phyloP scores from a whole-genome alignment of 2,329 filamentous ascomycete species.

The Epichloe aotearoae region DNA sequence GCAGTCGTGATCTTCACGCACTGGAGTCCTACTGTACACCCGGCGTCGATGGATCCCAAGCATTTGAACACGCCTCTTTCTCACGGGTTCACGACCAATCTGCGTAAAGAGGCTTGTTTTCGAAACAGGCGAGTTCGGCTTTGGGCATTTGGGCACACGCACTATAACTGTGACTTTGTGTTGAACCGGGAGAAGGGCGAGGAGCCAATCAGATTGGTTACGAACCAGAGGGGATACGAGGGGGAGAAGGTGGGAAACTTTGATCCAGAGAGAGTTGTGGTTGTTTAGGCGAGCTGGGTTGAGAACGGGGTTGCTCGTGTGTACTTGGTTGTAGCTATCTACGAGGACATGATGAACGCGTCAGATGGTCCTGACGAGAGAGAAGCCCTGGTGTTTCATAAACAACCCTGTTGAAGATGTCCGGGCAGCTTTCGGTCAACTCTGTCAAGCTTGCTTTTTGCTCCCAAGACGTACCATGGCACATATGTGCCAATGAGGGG shows the following conservation, averaged over 20 bases:
- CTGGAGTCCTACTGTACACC: slow-evolving; percentile 25
- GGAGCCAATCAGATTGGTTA: slow-evolving; percentile 18
- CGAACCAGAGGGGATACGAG: slow-evolving; percentile 28
- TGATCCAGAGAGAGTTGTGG: slow-evolving; percentile 8
- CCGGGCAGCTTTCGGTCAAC: no score
- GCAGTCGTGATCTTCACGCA: slow-evolving; percentile 28
- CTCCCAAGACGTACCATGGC: no score
- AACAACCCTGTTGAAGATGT: slow-evolving; percentile 17
- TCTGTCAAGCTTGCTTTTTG: no score
- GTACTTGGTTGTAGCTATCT: not conserved
- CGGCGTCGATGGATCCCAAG: slow-evolving; percentile 19
- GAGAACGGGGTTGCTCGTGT: not conserved
- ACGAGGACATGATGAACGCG: not conserved
- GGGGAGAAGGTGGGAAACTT: slow-evolving; percentile 23
- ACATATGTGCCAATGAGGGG: no score
- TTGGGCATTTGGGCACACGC: slow-evolving; percentile 37
- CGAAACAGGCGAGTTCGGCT: slow-evolving; percentile 20
- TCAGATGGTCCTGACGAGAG: not conserved
- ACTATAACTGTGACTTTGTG: slow-evolving; percentile 29
- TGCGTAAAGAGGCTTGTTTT: slow-evolving; percentile 23
- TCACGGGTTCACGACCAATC: slow-evolving; percentile 26
- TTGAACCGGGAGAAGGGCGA: slow-evolving; percentile 10
- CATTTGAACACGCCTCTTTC: slow-evolving; percentile 17
- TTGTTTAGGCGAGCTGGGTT: no score
- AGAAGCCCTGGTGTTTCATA: no score